Evolutionary conservation across 306 rosid species (phyloP), one percentile per base, ranked within the genome.

Genomic region (Mimosa bimucronata): DNA sequence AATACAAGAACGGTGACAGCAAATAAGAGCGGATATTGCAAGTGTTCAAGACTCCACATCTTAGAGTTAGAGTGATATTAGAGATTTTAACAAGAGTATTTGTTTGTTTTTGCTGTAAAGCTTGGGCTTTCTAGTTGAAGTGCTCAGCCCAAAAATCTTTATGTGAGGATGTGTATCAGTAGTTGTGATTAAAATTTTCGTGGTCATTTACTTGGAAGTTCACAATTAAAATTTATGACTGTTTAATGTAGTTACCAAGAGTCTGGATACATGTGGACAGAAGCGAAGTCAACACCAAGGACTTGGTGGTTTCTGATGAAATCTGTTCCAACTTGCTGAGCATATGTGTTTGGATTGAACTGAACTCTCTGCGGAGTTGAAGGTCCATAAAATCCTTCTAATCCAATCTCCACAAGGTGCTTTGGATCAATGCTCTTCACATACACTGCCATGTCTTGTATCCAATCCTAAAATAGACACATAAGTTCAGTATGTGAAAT

Each of bases 381-480:
- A 74, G 97, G 94, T 31, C 98, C 98, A 80, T 95, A 95, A 78
- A 95, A 95, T 70, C 98, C 98, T 87, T 95, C 98, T 66, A 88
- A 61, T 30, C 98, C 98, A 81, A 95, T 88, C 89, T 93, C 98
- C 73, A 95, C 82, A 13, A 91, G 75, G 87, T 95, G 98, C 81
- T 95, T 95, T 37, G 97, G 88, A 86, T 93, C 98, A 60, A 93
- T 55, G 82, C 97, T 91, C 84, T 95, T 95, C 81, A 95, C 94
- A 73, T 81, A 82, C 79, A 90, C 90, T 6, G 97, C 92, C 97
- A 95, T 95, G 83, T 95, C 97, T 89, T 88, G 81, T 83, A 95
- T 95, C 98, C 98, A 92, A 60, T 79, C 87, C 98, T 95, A 82
- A 60, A 83, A 83, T 30, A 70, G 38, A 60, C 46, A 55, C 75